Percentiles rank a stretch among this genome's conserved stretches.
Conservation (phyloP, 2,329 filamentous ascomycete genomes). For the Pseudopyrenochaeta lycopersici region DNA sequence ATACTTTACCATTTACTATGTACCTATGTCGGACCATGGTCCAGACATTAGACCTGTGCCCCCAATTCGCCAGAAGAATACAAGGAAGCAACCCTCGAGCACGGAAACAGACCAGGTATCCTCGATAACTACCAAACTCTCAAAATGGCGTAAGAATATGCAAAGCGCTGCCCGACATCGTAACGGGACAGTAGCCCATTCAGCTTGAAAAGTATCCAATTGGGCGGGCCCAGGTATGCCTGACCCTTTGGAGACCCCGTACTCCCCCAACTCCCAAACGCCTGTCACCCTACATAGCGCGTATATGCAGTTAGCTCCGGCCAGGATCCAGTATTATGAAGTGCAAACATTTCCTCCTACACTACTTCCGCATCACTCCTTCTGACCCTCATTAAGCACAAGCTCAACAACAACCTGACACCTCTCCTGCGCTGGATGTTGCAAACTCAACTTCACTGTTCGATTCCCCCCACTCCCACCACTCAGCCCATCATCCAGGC, state of each 20-base stretch:
- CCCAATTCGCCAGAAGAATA: not conserved
- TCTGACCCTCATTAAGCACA: constrained; percentile 87
- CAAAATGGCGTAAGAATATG: not conserved
- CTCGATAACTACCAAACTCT: not conserved
- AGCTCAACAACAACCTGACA: constrained; percentile 92
- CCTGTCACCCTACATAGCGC: not conserved
- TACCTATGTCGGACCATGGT: not conserved
- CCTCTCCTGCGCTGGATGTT: constrained; percentile 85
- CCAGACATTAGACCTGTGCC: not conserved
- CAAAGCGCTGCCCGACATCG: not conserved
- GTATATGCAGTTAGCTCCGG: not conserved
- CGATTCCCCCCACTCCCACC: constrained; percentile 59
- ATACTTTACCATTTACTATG: not conserved
- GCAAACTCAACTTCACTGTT: constrained; percentile 94
- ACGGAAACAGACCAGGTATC: not conserved
- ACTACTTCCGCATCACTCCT: constrained; percentile 50
- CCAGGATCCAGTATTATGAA: not conserved
- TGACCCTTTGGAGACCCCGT: not conserved
- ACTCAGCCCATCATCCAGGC: constrained; percentile 74
- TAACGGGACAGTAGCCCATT: not conserved
- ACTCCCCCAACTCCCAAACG: not conserved
- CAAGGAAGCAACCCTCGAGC: not conserved
- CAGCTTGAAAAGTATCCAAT: not conserved
- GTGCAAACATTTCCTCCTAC: not conserved
- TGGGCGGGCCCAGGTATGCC: not conserved